Conservation (phyloP, 2,329 filamentous ascomycete species). For the Arthrobotrys iridis region DNA sequence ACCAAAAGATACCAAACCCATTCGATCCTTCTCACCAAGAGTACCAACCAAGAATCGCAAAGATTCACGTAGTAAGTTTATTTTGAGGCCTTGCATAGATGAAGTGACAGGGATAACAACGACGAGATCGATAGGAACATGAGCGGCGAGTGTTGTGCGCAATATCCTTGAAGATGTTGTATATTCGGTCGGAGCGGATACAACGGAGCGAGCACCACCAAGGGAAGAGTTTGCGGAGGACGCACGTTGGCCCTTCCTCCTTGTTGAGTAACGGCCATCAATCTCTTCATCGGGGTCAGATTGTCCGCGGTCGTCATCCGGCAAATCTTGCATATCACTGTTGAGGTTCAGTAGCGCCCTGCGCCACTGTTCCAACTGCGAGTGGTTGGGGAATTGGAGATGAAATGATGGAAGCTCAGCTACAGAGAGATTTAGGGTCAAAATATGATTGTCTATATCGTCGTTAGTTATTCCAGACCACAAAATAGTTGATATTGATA, state of each 20-base stretch:
- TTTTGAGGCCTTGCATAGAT: conserved; percentile 99
- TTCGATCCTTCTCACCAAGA: conserved; percentile 90
- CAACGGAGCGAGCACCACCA: conserved; percentile 81
- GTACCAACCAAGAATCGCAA: conserved; percentile 90
- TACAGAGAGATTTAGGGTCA: conserved; percentile 91
- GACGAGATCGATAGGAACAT: conserved; percentile 93
- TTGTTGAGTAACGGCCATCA: conserved; percentile 66
- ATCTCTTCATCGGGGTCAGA: conserved; percentile 47
- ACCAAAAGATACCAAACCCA: conserved; percentile 97
- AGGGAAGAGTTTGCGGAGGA: conserved; percentile 86
- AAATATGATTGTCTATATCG: conserved; percentile 76
- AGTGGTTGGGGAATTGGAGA: conserved; percentile 83
- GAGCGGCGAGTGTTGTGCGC: conserved; percentile 65
- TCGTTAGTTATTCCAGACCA: conserved; percentile 32
- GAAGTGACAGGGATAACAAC: conserved; percentile 97
- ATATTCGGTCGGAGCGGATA: conserved; percentile 91
- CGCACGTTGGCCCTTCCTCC: conserved; percentile 72
- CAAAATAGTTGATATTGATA: neutral
- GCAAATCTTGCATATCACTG: conserved; percentile 72
- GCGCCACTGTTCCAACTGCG: conserved; percentile 89
- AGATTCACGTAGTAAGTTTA: conserved; percentile 89
- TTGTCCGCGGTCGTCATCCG: conserved; percentile 75
- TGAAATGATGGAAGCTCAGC: conserved; percentile 93
- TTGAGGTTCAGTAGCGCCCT: conserved; percentile 86
- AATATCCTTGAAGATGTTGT: conserved; percentile 71